phyloP scores from a whole-genome alignment of 1,284 basidiomycete genomes.

The Coniferiporia sulphurascens region DNA sequence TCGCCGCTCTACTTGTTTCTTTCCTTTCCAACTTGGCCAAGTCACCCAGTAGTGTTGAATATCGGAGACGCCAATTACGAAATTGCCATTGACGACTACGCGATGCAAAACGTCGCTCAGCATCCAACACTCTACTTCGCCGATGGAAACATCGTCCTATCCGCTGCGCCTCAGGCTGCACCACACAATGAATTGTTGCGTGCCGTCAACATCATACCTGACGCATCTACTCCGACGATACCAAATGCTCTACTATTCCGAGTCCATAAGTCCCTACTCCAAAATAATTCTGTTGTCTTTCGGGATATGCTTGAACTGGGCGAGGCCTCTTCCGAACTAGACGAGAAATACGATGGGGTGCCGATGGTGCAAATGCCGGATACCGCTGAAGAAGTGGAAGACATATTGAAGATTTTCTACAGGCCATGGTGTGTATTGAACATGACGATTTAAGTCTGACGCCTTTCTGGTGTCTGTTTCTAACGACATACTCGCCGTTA shows the following conservation, averaged over 20 bases:
- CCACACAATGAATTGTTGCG: too few species aligned
- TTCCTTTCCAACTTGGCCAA: too few species aligned
- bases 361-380: not conserved
- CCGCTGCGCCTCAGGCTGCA: not conserved
- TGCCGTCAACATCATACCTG: not conserved
- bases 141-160: slow-evolving; percentile 4
- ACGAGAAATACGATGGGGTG: not conserved
- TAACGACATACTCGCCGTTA: not conserved
- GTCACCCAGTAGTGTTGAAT: too few species aligned
- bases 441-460: not conserved
- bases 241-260: not conserved
- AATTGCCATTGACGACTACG: too few species aligned
- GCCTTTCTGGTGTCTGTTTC: not conserved
- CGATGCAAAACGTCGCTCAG: not conserved
- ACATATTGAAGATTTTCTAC: not conserved
- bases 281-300: not conserved
- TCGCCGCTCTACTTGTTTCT: too few species aligned
- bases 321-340: not conserved
- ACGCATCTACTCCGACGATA: not conserved
- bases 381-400: not conserved
- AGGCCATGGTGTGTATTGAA: not conserved
- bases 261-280: not conserved
- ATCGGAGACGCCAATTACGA: too few species aligned
- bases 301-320: not conserved
- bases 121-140: not conserved